Percentiles rank a stretch among this genome's conserved stretches.
These are phyloP conservation scores for Eucalyptus sp. DNA, from an alignment of 345 rosid species.

Conservation along the genomic window DNA sequence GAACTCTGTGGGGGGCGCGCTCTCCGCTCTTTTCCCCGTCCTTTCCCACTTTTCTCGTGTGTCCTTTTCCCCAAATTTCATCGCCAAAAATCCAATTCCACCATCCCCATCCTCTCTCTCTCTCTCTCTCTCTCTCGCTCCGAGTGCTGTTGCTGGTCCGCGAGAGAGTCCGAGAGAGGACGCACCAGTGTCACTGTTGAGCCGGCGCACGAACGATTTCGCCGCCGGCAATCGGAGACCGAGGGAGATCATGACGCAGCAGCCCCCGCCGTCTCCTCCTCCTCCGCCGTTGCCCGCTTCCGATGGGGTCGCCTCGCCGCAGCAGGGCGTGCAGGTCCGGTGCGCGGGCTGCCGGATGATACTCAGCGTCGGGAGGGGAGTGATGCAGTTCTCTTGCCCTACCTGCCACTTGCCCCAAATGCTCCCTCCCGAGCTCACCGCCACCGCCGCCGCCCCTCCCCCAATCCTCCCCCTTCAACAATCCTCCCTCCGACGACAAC, in stretches of 20 bases:
- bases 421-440: slow-evolving; percentile 90
- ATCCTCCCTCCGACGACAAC: slow-evolving; percentile 8
- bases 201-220: background rate
- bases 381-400: slow-evolving; percentile 76
- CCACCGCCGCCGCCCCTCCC: background rate
- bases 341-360: slow-evolving; percentile 93
- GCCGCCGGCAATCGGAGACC: background rate
- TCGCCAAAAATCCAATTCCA: background rate
- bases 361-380: slow-evolving; percentile 57
- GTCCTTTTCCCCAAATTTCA: background rate
- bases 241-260: slow-evolving; percentile 4
- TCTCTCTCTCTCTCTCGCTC: too few relatives aligned
- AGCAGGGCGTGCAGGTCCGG: slow-evolving; percentile 73
- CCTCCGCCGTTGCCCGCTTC: slow-evolving; percentile 19
- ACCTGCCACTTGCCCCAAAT: slow-evolving; percentile 83
- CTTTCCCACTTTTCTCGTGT: background rate
- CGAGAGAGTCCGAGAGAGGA: background rate
- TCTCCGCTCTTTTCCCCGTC: background rate
- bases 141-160: background rate
- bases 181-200: background rate
- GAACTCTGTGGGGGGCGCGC: background rate
- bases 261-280: slow-evolving; percentile 57
- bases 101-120: background rate
- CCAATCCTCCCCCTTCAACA: background rate
- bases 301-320: background rate